Evolutionary conservation across 306 rosid species (phyloP).

Genomic region (Vachellia pachyceras): DNA sequence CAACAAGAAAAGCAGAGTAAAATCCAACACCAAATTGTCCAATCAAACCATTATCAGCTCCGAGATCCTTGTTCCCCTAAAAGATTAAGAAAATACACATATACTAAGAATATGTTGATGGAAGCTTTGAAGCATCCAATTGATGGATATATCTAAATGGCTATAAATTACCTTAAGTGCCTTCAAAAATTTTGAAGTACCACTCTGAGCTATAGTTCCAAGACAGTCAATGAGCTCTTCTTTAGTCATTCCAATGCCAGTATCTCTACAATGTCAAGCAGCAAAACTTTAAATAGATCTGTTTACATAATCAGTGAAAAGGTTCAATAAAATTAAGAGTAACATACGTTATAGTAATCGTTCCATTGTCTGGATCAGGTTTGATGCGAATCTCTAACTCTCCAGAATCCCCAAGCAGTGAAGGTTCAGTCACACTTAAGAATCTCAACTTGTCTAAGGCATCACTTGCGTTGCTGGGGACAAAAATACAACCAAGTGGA

Average conservation of each 20-base stretch:
- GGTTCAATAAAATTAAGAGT: neutral
- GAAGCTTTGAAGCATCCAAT: slow-evolving; percentile 21
- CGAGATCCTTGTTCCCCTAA: slow-evolving; percentile 89
- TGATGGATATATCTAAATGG: neutral
- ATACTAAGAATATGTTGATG: neutral
- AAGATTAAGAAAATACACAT: neutral
- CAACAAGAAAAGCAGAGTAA: slow-evolving; percentile 97
- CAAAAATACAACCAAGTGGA: neutral
- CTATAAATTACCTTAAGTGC: slow-evolving; percentile 77
- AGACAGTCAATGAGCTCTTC: slow-evolving; percentile 96
- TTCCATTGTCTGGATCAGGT: slow-evolving; percentile 86
- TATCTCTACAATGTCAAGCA: slow-evolving; percentile 58
- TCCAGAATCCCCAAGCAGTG: slow-evolving; percentile 91
- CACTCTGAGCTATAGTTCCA: slow-evolving; percentile 99
- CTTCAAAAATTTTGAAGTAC: slow-evolving; percentile 93
- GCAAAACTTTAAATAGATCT: slow-evolving; percentile 21
- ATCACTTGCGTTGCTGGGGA: slow-evolving; percentile 20
- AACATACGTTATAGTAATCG: slow-evolving; percentile 80
- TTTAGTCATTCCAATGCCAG: slow-evolving; percentile 98
- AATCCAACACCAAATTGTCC: slow-evolving; percentile 99
- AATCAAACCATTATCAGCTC: slow-evolving; percentile 88
- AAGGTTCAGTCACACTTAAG: slow-evolving; percentile 94
- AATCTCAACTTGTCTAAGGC: slow-evolving; percentile 97
- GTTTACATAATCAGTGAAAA: neutral
- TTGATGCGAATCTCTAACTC: slow-evolving; percentile 88